phyloP scores from a whole-genome alignment of 179 eudicot species.

The Silene vulgaris region DNA sequence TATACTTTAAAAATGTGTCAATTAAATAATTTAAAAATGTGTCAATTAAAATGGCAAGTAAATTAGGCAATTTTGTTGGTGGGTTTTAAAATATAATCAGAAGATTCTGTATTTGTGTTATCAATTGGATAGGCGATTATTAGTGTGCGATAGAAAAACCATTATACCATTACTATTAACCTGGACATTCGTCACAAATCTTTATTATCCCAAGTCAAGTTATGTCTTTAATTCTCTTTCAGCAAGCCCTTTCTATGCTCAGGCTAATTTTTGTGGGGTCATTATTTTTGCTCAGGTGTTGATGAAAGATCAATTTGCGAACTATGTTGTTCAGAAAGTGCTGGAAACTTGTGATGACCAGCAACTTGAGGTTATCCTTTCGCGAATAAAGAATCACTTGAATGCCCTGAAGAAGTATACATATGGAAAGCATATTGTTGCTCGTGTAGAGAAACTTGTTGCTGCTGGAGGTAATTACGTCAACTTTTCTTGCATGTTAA shows the following conservation, averaged over 20 bases:
- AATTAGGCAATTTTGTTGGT: too few species aligned
- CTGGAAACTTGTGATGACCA: conserved; percentile 94
- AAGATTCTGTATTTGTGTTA: too few species aligned
- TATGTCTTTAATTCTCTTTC: too few species aligned
- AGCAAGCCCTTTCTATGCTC: not conserved
- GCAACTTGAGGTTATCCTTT: conserved; percentile 73
- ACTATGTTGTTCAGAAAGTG: conserved; percentile 95
- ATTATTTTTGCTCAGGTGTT: conserved; percentile 49
- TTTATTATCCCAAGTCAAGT: too few species aligned
- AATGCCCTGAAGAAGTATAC: conserved; percentile 95
- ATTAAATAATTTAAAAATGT: too few species aligned
- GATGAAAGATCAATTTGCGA: conserved; percentile 98
- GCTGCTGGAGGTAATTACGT: conserved; percentile 74
- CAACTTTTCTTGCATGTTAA: not conserved
- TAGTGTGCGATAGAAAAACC: too few species aligned
- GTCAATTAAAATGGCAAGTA: too few species aligned
- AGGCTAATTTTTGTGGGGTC: not conserved
- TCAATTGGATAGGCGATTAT: too few species aligned
- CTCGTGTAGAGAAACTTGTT: conserved; percentile 98
- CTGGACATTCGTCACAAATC: too few species aligned
- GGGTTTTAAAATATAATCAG: too few species aligned
- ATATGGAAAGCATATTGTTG: conserved; percentile 96
- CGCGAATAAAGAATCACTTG: conserved; percentile 84
- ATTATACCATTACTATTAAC: too few species aligned
- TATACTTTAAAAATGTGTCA: too few species aligned